Percentiles rank a stretch among this genome's conserved stretches.
Evolutionary conservation across 257 asterid genomes (phyloP).

Genomic region (Linaria vulgaris): DNA sequence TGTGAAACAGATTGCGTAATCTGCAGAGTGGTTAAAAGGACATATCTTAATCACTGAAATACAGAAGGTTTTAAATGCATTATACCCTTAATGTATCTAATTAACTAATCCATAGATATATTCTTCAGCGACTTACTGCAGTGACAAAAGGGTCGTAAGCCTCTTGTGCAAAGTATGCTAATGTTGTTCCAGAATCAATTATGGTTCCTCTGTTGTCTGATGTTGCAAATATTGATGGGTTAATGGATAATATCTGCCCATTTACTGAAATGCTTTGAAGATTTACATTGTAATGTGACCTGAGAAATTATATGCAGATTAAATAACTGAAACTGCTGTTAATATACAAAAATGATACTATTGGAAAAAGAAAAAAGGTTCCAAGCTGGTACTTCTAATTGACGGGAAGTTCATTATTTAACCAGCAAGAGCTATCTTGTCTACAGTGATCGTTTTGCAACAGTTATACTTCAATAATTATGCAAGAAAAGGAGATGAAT

Average conservation of each 20-base stretch:
- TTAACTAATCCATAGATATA: neutral
- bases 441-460: too few relatives aligned
- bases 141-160: slow-evolving; percentile 78
- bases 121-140: slow-evolving; percentile 52
- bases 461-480: too few relatives aligned
- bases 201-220: slow-evolving; percentile 76
- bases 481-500: too few relatives aligned
- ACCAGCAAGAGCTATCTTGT: too few relatives aligned
- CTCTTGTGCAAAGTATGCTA: slow-evolving; percentile 88
- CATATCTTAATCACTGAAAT: too few relatives aligned
- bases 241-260: slow-evolving; percentile 74
- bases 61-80: neutral
- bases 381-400: too few relatives aligned
- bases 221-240: slow-evolving; percentile 70
- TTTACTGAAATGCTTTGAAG: slow-evolving; percentile 81
- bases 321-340: slow-evolving; percentile 15
- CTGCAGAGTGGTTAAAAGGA: slow-evolving; percentile 38
- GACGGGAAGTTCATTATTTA: too few relatives aligned
- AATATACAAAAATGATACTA: too few relatives aligned
- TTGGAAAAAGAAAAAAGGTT: too few relatives aligned
- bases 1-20: slow-evolving; percentile 60
- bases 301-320: slow-evolving; percentile 29
- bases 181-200: slow-evolving; percentile 94
- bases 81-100: neutral
- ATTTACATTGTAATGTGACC: slow-evolving; percentile 93